Evolutionary conservation across 768 basidiomycete species (phyloP).

Genomic region (Termitomyces sp.): DNA sequence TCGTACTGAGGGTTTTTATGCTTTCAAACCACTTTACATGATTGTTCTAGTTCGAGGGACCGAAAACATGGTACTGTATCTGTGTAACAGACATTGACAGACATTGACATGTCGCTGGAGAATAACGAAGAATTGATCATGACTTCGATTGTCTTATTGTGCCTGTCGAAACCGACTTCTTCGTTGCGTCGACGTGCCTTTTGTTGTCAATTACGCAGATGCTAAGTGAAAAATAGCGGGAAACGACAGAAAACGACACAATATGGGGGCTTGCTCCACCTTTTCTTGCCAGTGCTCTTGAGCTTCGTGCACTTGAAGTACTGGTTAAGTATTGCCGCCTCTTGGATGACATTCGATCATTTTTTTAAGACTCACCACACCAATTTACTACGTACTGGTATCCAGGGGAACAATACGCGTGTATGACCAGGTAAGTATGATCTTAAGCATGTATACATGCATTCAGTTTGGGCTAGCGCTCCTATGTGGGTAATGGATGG

Average conservation of each 20-base stretch:
- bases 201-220: background rate
- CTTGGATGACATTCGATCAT: background rate
- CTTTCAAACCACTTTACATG: background rate
- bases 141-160: background rate
- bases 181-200: background rate
- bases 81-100: background rate
- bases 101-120: background rate
- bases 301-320: too few relatives aligned
- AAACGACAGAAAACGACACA: background rate
- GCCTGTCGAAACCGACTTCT: background rate
- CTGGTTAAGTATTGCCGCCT: too few relatives aligned
- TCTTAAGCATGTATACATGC: too few relatives aligned
- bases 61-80: conserved; percentile 13
- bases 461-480: too few relatives aligned
- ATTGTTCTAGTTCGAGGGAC: background rate
- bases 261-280: background rate
- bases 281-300: background rate
- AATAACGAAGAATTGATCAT: background rate
- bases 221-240: background rate
- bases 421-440: background rate
- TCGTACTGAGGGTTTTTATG: background rate
- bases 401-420: background rate
- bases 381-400: background rate
- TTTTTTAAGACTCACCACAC: background rate
- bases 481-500: too few relatives aligned